These are phyloP conservation scores for Pichia sp. DNA, from an alignment of 1,139 yeast genomes.

Conservation along the genomic window DNA sequence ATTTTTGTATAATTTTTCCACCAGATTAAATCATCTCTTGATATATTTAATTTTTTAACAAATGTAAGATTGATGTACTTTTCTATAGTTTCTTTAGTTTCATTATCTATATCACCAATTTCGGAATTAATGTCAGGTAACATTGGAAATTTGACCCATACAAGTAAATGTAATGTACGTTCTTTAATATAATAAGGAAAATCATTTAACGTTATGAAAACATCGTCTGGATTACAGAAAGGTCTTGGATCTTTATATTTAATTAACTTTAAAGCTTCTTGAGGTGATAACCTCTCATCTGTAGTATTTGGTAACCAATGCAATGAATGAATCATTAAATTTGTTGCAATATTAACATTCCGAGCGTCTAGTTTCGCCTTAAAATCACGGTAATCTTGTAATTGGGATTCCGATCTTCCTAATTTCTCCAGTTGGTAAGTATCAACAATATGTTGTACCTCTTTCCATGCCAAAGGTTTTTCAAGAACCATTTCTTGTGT, in stretches of 20 bases:
- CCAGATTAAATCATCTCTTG: constrained; percentile 43
- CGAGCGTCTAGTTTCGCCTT: constrained; percentile 17
- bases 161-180: constrained; percentile 33
- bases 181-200: constrained; percentile 37
- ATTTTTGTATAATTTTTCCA: constrained; percentile 57
- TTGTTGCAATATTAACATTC: constrained; percentile 24
- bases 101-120: constrained; percentile 40
- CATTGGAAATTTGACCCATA: constrained; percentile 39
- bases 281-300: constrained; percentile 5
- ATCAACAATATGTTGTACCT: constrained; percentile 8
- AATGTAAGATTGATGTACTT: constrained; percentile 41
- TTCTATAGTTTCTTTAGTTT: constrained; percentile 35
- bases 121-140: constrained; percentile 31
- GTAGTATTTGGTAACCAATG: constrained; percentile 24
- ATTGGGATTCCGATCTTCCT: constrained; percentile 22
- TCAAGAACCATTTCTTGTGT: constrained; percentile 2
- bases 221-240: constrained; percentile 24
- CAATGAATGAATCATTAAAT: constrained; percentile 23
- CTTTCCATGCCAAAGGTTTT: constrained; percentile 18
- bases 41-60: constrained; percentile 35
- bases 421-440: constrained; percentile 11
- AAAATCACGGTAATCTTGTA: constrained; percentile 20
- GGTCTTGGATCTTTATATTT: constrained; percentile 22
- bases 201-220: constrained; percentile 31
- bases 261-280: constrained; percentile 9